Percentiles rank a stretch among this genome's conserved stretches.
Evolutionary conservation across 2,329 filamentous ascomycete genomes (phyloP).

Genomic region (Cladosporium sp.): DNA sequence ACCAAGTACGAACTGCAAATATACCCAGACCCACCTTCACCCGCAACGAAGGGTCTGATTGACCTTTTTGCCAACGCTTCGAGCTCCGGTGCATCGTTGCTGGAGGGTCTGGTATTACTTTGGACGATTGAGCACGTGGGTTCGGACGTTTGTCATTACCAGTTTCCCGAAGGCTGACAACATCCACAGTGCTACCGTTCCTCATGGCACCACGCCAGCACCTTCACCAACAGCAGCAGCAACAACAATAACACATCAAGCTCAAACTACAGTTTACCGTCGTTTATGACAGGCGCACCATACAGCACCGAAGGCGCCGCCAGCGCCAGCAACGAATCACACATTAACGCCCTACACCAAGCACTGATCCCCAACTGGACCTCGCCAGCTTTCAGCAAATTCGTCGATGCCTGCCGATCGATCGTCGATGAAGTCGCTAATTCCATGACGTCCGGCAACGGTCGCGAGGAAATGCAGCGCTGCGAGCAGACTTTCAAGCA

Average conservation of each 20-base stretch:
- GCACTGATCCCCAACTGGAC: conserved; percentile 50
- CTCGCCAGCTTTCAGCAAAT: conserved; percentile 46
- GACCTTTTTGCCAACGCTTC: conserved; percentile 57
- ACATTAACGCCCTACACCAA: conserved; percentile 47
- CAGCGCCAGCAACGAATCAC: conserved; percentile 32
- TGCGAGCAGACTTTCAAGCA: conserved; percentile 47
- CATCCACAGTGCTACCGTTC: conserved; percentile 40
- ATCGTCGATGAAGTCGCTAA: conserved; percentile 50
- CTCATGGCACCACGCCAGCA: conserved; percentile 46
- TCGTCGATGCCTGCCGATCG: conserved; percentile 45
- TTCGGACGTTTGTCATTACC: conserved; percentile 4
- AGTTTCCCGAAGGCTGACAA: conserved; percentile 12
- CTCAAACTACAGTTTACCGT: conserved; percentile 28
- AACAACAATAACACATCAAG: conserved; percentile 21
- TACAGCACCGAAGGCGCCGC: background rate
- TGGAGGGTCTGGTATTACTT: conserved; percentile 69
- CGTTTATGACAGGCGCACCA: conserved; percentile 24
- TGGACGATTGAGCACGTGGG: conserved; percentile 68
- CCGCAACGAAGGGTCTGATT: conserved; percentile 52
- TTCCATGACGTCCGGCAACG: conserved; percentile 42
- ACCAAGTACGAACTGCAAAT: conserved; percentile 56
- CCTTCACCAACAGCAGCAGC: conserved; percentile 36
- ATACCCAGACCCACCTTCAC: conserved; percentile 38
- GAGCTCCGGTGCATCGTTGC: conserved; percentile 47
- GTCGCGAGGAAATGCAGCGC: conserved; percentile 44